Evolutionary conservation across 139 green algal species (phyloP), one percentile per base, ranked within the genome.

Genomic region (Chlorella ohadii): DNA sequence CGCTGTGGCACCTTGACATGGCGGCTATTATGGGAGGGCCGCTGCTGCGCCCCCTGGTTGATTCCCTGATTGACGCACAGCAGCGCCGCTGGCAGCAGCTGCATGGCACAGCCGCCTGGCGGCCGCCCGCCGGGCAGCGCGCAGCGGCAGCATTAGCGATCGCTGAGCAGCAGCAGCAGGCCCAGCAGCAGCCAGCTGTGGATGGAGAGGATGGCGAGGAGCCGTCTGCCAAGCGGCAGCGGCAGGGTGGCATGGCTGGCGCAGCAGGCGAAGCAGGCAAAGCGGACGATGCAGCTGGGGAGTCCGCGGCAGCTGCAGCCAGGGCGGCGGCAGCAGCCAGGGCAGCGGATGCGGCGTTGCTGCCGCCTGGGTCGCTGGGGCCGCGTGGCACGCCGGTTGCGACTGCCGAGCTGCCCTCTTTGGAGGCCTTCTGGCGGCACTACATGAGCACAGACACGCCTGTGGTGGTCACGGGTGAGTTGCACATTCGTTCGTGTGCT

Each of bases 21-120:
- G 95, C 87, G 4, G 89, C 91, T 3, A 92, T 98, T 78, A 96
- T 98, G 94, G 95, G 95, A 0, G 95, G 95, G 0, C 91, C 87
- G 0, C 27, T 86, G 56, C 94, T 95, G 66, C 82, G 89, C 39
- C 51, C 34, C 0, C 16, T 78, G 31, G 61, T 97, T 20, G 82
- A 95, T 47, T 51, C 56, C 4, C 72, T 83, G 19, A 90, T 93
- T 23, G 55, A n/a, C 4, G 36, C 70, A 28, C 82, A 86, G 71
- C 72, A 86, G 72, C 31, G 15, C 20, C 17, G 59, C 56, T 85
- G 80, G 80, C 80, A 85, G 80, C 36, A 61, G 28, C 68, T 85
- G 67, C 56, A 83, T 13, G 55, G 11, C 4, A 3, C 31, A 7
- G 47, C 51, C 28, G 31, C 31, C 2, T 59, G 51, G 12, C 51